These are phyloP conservation scores for Yamadazyma aaseri DNA, from an alignment of 1,139 yeast species.

Conservation along the genomic window DNA sequence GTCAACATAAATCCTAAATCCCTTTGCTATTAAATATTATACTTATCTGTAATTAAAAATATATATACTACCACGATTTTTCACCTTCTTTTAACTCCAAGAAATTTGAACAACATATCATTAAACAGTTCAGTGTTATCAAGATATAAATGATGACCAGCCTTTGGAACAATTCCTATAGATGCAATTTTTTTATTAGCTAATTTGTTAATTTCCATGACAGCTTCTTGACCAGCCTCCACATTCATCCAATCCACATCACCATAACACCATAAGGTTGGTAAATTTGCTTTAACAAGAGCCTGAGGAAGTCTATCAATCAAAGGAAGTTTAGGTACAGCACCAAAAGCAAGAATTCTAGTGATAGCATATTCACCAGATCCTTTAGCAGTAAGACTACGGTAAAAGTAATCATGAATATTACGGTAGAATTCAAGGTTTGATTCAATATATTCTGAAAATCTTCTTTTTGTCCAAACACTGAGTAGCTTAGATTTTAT, in stretches of 20 bases:
- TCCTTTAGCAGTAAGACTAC: constrained; percentile 41
- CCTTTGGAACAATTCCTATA: constrained; percentile 47
- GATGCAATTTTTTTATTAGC: constrained; percentile 23
- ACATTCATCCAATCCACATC: constrained; percentile 51
- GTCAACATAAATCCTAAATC: too few relatives aligned
- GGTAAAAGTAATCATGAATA: constrained; percentile 43
- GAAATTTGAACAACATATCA: constrained; percentile 41
- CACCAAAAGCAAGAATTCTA: constrained; percentile 39
- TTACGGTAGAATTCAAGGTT: constrained; percentile 32
- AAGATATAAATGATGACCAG: constrained; percentile 79
- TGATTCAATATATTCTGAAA: constrained; percentile 30
- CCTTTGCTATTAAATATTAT: too few relatives aligned
- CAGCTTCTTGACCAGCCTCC: constrained; percentile 42
- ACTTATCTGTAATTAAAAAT: too few relatives aligned
- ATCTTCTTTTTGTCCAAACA: constrained; percentile 43
- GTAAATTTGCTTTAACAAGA: constrained; percentile 36
- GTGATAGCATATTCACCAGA: constrained; percentile 50
- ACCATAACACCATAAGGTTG: constrained; percentile 48
- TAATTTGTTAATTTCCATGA: constrained; percentile 37
- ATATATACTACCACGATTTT: too few relatives aligned
- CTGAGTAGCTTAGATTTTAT: constrained; percentile 36
- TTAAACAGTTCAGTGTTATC: constrained; percentile 56
- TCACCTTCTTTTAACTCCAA: constrained; percentile 15
- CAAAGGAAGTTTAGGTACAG: constrained; percentile 42
- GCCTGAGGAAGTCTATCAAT: constrained; percentile 42